Conservation (phyloP, 352 stramenopile species). For the Chrysophaeum taylorii region DNA sequence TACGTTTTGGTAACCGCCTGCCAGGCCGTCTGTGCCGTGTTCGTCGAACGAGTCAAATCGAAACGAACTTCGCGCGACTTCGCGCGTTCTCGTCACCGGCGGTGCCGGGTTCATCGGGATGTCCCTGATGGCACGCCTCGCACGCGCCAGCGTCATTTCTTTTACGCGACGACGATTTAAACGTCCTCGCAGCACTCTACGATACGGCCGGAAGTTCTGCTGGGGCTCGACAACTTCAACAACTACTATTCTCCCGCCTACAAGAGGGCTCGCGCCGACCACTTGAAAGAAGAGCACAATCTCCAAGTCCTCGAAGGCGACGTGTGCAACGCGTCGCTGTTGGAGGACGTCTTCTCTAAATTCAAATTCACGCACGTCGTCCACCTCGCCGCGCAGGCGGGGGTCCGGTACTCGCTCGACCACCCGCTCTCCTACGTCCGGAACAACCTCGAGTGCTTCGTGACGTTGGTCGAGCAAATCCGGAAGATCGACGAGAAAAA, state of each 20-base stretch:
- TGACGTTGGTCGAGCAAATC: slow-evolving; percentile 59
- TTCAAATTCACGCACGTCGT: slow-evolving; percentile 52
- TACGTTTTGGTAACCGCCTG: too few species aligned
- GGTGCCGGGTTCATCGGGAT: slow-evolving; percentile 69
- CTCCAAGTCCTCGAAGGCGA: slow-evolving; percentile 60
- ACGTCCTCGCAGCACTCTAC: too few species aligned
- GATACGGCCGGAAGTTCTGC: slow-evolving; percentile 30
- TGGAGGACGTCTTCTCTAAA: slow-evolving; percentile 57
- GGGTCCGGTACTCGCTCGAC: slow-evolving; percentile 65
- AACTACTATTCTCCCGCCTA: slow-evolving; percentile 68
- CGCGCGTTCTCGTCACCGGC: slow-evolving; percentile 44
- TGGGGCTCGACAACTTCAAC: slow-evolving; percentile 67
- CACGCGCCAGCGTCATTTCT: too few species aligned
- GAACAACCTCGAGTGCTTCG: slow-evolving; percentile 62
- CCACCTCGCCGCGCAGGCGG: slow-evolving; percentile 64
- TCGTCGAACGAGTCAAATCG: too few species aligned
- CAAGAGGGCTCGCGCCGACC: slow-evolving; percentile 64
- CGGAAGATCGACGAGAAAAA: slow-evolving; percentile 38
- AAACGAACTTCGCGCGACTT: too few species aligned
- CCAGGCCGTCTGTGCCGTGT: too few species aligned
- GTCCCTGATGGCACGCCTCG: neutral
- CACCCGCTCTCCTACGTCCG: slow-evolving; percentile 70
- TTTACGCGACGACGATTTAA: too few species aligned
- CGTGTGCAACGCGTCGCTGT: slow-evolving; percentile 55
- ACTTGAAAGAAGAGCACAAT: slow-evolving; percentile 38